Percentiles rank a stretch among this genome's conserved stretches.
phyloP scores from a whole-genome alignment of 164 flowering plant genomes.

The Stephania japonica region DNA sequence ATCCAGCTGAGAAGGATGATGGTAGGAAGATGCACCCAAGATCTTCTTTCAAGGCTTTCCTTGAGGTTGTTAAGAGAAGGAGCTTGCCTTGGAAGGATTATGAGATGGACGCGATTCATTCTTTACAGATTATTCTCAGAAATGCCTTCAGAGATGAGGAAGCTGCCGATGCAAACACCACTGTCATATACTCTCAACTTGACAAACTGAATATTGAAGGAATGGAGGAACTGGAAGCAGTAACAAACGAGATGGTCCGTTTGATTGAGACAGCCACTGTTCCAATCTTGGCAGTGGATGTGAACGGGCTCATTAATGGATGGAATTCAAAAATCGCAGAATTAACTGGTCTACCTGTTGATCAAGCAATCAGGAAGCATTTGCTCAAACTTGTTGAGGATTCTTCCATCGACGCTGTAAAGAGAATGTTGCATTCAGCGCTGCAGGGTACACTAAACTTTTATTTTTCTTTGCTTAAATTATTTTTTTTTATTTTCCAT shows the following conservation, averaged over 20 bases:
- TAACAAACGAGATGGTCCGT: slow-evolving; percentile 92
- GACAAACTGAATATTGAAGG: slow-evolving; percentile 73
- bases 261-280: slow-evolving; percentile 91
- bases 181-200: slow-evolving; percentile 45
- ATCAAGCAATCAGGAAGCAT: slow-evolving; percentile 75
- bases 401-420: slow-evolving; percentile 52
- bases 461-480: neutral
- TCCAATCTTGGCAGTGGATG: slow-evolving; percentile 85
- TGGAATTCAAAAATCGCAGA: slow-evolving; percentile 93
- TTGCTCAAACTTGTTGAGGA: slow-evolving; percentile 82
- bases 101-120: slow-evolving; percentile 98
- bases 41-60: slow-evolving; percentile 94
- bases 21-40: slow-evolving; percentile 89
- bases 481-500: neutral
- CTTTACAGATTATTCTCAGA: slow-evolving; percentile 87
- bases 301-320: slow-evolving; percentile 75
- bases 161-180: slow-evolving; percentile 27
- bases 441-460: slow-evolving; percentile 52
- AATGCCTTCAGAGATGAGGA: slow-evolving; percentile 58
- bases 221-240: slow-evolving; percentile 80
- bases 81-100: slow-evolving; percentile 87
- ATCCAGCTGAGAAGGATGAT: slow-evolving; percentile 76
- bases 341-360: slow-evolving; percentile 72
- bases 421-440: slow-evolving; percentile 65
- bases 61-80: slow-evolving; percentile 83